Base-by-base conservation (phyloP, 176 grass and related monocot genomes). In the Phoenix dactylifera region DNA sequence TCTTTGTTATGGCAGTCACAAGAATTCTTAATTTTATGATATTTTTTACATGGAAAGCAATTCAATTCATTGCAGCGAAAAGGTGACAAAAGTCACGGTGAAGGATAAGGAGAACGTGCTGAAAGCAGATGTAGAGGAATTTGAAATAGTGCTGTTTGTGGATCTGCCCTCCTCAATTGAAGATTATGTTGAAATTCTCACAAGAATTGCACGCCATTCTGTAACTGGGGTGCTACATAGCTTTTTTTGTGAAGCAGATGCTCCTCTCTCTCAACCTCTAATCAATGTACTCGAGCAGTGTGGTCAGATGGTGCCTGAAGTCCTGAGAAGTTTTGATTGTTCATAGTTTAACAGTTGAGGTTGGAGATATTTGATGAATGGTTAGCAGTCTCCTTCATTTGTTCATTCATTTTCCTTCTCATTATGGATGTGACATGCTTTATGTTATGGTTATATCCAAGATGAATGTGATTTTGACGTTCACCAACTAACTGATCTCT, bases 151-250 rank as follows among this genome's bases (percentile, higher is more conserved):
- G 16, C 6, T 89, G 39, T 52, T 89, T 16, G 70, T 64, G 26
- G 79, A 86, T 57, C 63, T 95, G 24, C 90, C 86, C 48, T 62
- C 82, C 55, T 76, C 86, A 44, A 25, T 83, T 0, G 73, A 89
- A 1, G 85, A 86, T 49, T 95, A 95, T 57, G 30, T 49, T 2
- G 73, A 81, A 22, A 78, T 89, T 53, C 70, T 89, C 6, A 74
- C 60, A 0, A 71, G 56, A 16, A 54, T 66, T 51, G 70, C 86
- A 20, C 70, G 82, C 30, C 82, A 81, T 73, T 67, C 54, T 0
- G 74, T 81, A 48, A 62, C 19, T 15, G 85, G 90, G n/a, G 73
- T 72, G 44, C 59, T 89, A 15, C 82, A 95, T 57, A 80, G 73
- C 67, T 59, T 89, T 50, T 73, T 95, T 18, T 81, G 50, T 18